Percentiles rank a stretch among this genome's conserved stretches.
These are phyloP conservation scores for Elsinoe fawcettii DNA, from an alignment of 2,329 filamentous ascomycete genomes.

Conservation along the genomic window DNA sequence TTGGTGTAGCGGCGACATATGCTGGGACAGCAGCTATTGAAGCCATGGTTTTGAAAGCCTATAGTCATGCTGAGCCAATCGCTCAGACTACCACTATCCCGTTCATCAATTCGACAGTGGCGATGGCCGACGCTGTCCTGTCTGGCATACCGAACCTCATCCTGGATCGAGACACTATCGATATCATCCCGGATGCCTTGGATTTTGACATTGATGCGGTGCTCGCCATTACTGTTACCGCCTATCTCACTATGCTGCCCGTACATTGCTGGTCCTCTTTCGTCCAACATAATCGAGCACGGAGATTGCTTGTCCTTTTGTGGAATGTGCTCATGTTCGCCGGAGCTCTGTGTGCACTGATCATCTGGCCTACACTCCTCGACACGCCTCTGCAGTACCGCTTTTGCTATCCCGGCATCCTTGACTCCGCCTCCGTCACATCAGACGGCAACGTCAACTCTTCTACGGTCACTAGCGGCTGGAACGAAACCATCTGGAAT, in stretches of 20 bases:
- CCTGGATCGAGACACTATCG: neutral
- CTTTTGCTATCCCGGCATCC: slow-evolving; percentile 6
- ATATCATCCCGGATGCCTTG: neutral
- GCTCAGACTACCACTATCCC: neutral
- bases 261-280: slow-evolving; percentile 11
- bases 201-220: slow-evolving; percentile 11
- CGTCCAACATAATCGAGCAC: neutral
- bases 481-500: neutral
- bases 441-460: neutral
- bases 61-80: neutral
- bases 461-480: neutral
- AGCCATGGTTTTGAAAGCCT: slow-evolving; percentile 1
- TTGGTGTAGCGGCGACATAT: slow-evolving; percentile 8
- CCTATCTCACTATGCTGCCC: slow-evolving; percentile 1
- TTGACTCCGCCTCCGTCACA: slow-evolving; percentile 2
- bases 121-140: neutral
- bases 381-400: slow-evolving; percentile 9
- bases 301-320: neutral
- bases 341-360: neutral
- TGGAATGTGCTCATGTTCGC: slow-evolving; percentile 7
- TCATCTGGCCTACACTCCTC: slow-evolving; percentile 1
- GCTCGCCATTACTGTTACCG: slow-evolving; percentile 4
- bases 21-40: slow-evolving; percentile 6
- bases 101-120: slow-evolving; percentile 2
- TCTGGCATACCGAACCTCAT: neutral